Evolutionary conservation across 106 monocot genomes (phyloP).

Genomic region (Apostasia shenzhenica): DNA sequence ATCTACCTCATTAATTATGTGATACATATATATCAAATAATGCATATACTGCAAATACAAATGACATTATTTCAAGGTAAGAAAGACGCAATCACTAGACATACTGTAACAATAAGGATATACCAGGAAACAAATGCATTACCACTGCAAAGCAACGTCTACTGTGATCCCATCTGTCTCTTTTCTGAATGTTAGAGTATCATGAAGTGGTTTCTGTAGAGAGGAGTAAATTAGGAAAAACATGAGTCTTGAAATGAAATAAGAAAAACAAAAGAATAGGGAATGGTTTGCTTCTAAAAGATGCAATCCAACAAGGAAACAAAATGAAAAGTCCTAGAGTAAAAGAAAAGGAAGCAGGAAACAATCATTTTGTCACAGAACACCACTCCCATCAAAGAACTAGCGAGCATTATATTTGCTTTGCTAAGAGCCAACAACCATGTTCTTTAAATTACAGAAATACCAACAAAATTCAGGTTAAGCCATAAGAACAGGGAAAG

Average conservation of each 20-base stretch:
- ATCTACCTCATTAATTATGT: background rate
- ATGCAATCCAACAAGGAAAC: too few species aligned
- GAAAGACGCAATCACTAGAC: background rate
- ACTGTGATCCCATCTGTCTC: constrained; percentile 68
- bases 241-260: background rate
- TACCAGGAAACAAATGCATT: background rate
- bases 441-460: too few species aligned
- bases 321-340: too few species aligned
- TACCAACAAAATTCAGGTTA: too few species aligned
- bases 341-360: too few species aligned
- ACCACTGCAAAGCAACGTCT: constrained; percentile 97
- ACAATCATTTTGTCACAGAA: too few species aligned
- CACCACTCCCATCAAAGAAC: too few species aligned
- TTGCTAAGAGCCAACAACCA: too few species aligned
- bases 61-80: background rate
- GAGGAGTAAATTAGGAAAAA: background rate
- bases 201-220: constrained; percentile 86
- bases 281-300: too few species aligned
- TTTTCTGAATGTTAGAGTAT: constrained; percentile 65
- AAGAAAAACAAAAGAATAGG: too few species aligned
- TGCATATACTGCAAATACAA: background rate
- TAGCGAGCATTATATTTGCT: too few species aligned
- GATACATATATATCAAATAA: background rate
- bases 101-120: background rate
- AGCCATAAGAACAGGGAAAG: too few species aligned